Evolutionary conservation across 2,329 filamentous ascomycete genomes (phyloP), one percentile per base, ranked within the genome.

Genomic region (Capronia coronata): DNA sequence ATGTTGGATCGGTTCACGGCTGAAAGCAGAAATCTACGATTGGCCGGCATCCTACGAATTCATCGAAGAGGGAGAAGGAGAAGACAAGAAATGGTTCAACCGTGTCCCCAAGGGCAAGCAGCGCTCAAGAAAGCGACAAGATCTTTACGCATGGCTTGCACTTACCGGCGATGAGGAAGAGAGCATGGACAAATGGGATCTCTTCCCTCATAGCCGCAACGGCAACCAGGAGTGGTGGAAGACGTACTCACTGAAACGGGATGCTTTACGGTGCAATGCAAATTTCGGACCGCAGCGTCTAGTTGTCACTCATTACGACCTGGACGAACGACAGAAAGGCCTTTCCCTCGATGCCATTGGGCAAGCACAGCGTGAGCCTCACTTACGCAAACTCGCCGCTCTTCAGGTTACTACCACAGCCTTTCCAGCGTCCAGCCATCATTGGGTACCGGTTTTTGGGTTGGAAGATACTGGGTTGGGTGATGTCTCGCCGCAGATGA

Each of bases 131-230:
- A 53, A 51, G 43, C 46, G 55, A 16, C 52, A 55, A 32, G 51
- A 55, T 47, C 49, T 57, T 18, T 57, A 57, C 32, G 55, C 55
- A n/a, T 57, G 52, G 49, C 43, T 57, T 9, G 42, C 42, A n/a
- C 46, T 57, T 25, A 53, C 45, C 3, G 3, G 11, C 3, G 47
- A 52, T 21, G 55, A 57, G 32, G 44, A 52, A 35, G 52, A 51
- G 21, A 55, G 52, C 44, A 52, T 57, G 46, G 52, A 55, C 29
- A 57, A 57, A 18, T 57, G 55, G 55, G 52, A 57, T 25, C 41
- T 57, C 5, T 50, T 55, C 41, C 52, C 55, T 9, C 55, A 57
- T 27, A 50, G 35, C 18, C 54, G 54, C 13, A 7, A 44, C 10
- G 37, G 43, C 16, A 50, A 52, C 38, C 44, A 6, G 7, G 22